These are phyloP conservation scores for Nepenthes alata DNA, from an alignment of 179 eudicot species.

Conservation along the genomic window DNA sequence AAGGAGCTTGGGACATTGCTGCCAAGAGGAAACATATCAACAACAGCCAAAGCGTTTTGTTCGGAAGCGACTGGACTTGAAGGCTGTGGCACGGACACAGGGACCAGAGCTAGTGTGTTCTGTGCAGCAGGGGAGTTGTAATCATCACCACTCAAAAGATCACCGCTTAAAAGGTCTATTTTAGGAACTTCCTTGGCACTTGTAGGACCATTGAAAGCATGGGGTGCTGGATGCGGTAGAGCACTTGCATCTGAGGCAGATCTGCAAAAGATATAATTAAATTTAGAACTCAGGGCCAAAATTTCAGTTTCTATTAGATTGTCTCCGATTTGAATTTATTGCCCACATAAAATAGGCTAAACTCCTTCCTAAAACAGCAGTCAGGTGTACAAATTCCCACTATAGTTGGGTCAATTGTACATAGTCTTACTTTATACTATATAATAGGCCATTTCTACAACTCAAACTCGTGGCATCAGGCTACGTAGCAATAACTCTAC, in stretches of 20 bases:
- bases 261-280: conserved; percentile 20
- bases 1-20: conserved; percentile 17
- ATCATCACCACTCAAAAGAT: conserved; percentile 78
- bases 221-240: conserved; percentile 29
- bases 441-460: no score
- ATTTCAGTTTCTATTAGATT: no score
- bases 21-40: conserved; percentile 53
- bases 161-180: conserved; percentile 51
- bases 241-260: conserved; percentile 40
- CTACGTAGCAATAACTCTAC: no score
- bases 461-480: no score
- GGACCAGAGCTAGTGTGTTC: conserved; percentile 65
- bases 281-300: no score
- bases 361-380: no score
- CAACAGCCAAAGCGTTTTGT: conserved; percentile 72
- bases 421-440: no score
- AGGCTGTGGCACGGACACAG: conserved; percentile 53
- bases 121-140: conserved; percentile 40
- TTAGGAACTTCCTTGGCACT: conserved; percentile 25
- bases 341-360: no score
- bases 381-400: no score
- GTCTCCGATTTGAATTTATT: no score
- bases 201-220: conserved; percentile 30
- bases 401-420: no score
- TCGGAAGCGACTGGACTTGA: conserved; percentile 49